Evolutionary conservation across 2,329 filamentous ascomycete genomes (phyloP), one percentile per base, ranked within the genome.

Genomic region (Alternaria sp.): DNA sequence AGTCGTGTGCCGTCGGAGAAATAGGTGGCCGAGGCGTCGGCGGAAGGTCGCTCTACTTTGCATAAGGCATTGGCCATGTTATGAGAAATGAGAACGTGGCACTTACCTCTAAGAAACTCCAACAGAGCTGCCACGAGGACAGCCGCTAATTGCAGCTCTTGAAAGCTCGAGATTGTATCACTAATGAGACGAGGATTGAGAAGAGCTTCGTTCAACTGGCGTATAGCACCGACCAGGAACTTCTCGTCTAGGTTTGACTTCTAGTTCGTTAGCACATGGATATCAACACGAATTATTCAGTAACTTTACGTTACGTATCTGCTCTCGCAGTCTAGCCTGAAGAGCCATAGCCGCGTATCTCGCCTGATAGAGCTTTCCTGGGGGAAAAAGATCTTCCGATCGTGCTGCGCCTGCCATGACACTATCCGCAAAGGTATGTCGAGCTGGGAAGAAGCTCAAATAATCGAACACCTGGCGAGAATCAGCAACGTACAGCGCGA

Each of bases 51-150:
- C 61, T 79, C 78, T 78, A 54, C 61, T 71, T 66, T 30, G 57
- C 16, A 66, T 78, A 64, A 77, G 70, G 55, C 41, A 40, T 68
- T 63, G 61, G 38, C 59, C 30, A 51, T 28, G 50, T n/a, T 4
- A 43, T 16, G 46, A 22, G 36, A 51, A 48, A 7, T 50, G 14
- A 48, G 45, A 44, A 20, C 18, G 36, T 18, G 43, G 46, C 25
- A 60, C 65, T 54, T 70, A 75, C 76, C 76, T 73, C 73, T 74
- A 12, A 79, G 67, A 38, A 80, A 76, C 22, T 74, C 71, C 5
- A 78, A 49, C 30, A 78, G 69, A 10, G 72, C 68, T 20, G 59
- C 59, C 5, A 77, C 70, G 8, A 79, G 54, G 2, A 73, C 68
- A 30, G 68, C 67, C 7, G 74, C 72, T 22, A 79, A 60, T 46